These are phyloP conservation scores for Fusarium virguliforme DNA, from an alignment of 2,329 filamentous ascomycete genomes.

Conservation along the genomic window DNA sequence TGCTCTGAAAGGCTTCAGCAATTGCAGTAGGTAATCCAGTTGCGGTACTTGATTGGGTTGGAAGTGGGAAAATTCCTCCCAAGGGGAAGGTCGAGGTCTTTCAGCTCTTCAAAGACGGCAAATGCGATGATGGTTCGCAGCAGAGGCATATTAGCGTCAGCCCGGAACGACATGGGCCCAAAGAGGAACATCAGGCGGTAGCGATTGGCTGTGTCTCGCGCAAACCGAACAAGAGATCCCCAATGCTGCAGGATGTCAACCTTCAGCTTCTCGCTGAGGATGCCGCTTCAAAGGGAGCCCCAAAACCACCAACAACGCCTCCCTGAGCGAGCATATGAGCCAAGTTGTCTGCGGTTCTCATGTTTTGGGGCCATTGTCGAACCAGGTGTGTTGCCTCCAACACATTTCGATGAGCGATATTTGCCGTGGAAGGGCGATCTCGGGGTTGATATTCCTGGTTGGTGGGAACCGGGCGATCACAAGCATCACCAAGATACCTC, in stretches of 20 bases:
- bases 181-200: slow-evolving; percentile 48
- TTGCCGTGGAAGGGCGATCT: slow-evolving; percentile 41
- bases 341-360: slow-evolving; percentile 41
- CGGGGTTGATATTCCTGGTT: slow-evolving; percentile 37
- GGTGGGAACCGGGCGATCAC: slow-evolving; percentile 16
- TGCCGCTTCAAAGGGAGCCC: slow-evolving; percentile 25
- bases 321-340: slow-evolving; percentile 36
- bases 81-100: slow-evolving; percentile 34
- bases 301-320: slow-evolving; percentile 42
- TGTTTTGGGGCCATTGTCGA: slow-evolving; percentile 33
- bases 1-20: slow-evolving; percentile 44
- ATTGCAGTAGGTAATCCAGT: slow-evolving; percentile 35
- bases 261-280: slow-evolving; percentile 45
- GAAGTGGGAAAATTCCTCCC: slow-evolving; percentile 46
- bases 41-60: slow-evolving; percentile 44
- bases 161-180: slow-evolving; percentile 44
- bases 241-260: slow-evolving; percentile 40
- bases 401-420: slow-evolving; percentile 46
- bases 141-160: slow-evolving; percentile 41
- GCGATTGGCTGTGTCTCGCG: slow-evolving; percentile 22
- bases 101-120: slow-evolving; percentile 43
- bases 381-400: slow-evolving; percentile 43
- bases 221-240: slow-evolving; percentile 40
- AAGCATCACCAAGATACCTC: slow-evolving; percentile 27
- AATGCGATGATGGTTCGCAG: slow-evolving; percentile 45